Evolutionary conservation across 176 grass and related monocot species (phyloP).

Genomic region (Carex pumila): DNA sequence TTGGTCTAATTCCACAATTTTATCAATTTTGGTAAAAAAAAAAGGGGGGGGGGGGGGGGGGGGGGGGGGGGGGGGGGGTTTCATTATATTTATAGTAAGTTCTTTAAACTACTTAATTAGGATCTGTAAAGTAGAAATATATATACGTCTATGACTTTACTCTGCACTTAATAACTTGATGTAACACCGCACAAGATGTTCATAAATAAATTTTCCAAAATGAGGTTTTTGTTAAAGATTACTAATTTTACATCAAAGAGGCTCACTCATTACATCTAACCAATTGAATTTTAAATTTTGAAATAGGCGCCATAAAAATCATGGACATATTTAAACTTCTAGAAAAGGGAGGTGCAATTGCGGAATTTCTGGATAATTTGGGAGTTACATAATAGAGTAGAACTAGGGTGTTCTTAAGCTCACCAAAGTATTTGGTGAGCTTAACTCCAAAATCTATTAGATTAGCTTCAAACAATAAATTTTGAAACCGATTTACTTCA

Average conservation of each 20-base stretch:
- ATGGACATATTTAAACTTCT: not conserved
- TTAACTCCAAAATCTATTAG: too few relatives aligned
- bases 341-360: too few relatives aligned
- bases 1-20: not conserved
- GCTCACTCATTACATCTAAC: not conserved
- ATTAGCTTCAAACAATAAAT: too few relatives aligned
- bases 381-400: too few relatives aligned
- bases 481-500: too few relatives aligned
- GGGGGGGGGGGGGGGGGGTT: not conserved
- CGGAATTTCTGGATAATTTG: too few relatives aligned
- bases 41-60: too few relatives aligned
- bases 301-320: not conserved
- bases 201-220: not conserved
- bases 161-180: not conserved
- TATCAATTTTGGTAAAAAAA: not conserved
- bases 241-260: not conserved
- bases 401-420: too few relatives aligned
- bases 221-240: not conserved
- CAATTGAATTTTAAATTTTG: not conserved
- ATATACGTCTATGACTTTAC: not conserved
- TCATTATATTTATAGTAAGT: not conserved
- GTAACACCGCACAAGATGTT: not conserved
- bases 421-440: too few relatives aligned
- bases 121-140: not conserved
- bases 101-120: not conserved